Evolutionary conservation across 1,284 basidiomycete genomes (phyloP), one percentile per base, ranked within the genome.

Genomic region (Irpex rosettiformis): DNA sequence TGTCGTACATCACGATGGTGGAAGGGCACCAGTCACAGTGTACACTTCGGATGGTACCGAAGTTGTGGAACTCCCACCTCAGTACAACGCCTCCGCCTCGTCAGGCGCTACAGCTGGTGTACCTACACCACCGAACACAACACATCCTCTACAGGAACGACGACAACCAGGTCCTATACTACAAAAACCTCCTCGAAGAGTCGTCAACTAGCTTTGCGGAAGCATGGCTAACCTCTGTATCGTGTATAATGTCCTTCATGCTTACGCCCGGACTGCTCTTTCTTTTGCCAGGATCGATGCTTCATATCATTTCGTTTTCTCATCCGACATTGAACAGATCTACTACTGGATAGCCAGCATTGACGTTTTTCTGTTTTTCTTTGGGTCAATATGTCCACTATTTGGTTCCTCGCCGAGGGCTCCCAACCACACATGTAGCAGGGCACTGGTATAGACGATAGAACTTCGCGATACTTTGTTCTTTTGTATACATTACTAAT

Each of bases 1-100:
- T 61, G 81, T 85, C 30, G 76, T 85, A 33, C 84, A 84, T 62
- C 82, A 84, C 63, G 82, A 84, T 62, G 78, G 73, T 16, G 80
- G 82, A 4, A 67, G 77, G 7, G 71, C 82, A 18, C 83, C 83
- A 2, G 80, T 86, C 33, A 83, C 82, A 2, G 81, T 84, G 24
- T 83, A 79, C 63, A 78, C 82, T 54, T 72, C 77, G 54, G 76
- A 79, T 52, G 83, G 81, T 16, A 77, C 80, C 11, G 75, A 82
- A 60, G 78, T 85, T 3, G 79, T 83, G 13, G 83, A 86, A 69
- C 72, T 85, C 7, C 83, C 83, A 5, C 83, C 83, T 16, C 70
- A 74, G 40, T 85, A 85, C 62, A 67, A 67, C 48, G n/a, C 22
- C 24, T 42, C 25, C 21, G 25, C 28, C 25, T 27, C 52, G 18